phyloP scores from a whole-genome alignment of 192 early-diverging fungal genomes.

The Mortierella hygrophila region DNA sequence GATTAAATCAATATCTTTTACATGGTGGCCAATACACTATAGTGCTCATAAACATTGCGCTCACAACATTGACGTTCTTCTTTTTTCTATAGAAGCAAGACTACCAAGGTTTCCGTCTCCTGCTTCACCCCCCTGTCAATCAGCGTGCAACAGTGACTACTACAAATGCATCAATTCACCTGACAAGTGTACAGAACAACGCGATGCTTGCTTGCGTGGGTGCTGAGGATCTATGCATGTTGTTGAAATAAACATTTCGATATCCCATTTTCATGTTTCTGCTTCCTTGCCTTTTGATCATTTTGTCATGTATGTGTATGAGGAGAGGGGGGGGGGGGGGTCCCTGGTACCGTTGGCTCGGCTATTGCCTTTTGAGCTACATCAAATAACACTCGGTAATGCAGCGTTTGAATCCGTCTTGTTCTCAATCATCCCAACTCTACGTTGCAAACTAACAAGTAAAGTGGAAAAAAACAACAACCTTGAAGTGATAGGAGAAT shows the following conservation, averaged over 20 bases:
- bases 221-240: not conserved
- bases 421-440: not conserved
- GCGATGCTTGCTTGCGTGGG: not conserved
- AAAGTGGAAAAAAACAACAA: no score
- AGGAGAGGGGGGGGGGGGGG: not conserved
- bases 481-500: no score
- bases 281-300: not conserved
- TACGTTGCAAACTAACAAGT: no score
- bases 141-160: slow-evolving; percentile 32
- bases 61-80: not conserved
- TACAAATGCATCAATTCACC: slow-evolving; percentile 36
- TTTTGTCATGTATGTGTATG: not conserved
- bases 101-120: not conserved
- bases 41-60: no score
- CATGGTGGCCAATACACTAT: no score
- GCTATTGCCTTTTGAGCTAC: no score
- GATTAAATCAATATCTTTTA: no score
- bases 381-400: not conserved
- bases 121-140: slow-evolving; percentile 27
- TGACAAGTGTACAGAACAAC: not conserved
- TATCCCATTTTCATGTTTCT: not conserved
- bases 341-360: not conserved
- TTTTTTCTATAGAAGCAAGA: not conserved
- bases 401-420: not conserved
- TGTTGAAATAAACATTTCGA: not conserved